phyloP scores from a whole-genome alignment of 2,329 filamentous ascomycete species.

The Beauveria medogensis region DNA sequence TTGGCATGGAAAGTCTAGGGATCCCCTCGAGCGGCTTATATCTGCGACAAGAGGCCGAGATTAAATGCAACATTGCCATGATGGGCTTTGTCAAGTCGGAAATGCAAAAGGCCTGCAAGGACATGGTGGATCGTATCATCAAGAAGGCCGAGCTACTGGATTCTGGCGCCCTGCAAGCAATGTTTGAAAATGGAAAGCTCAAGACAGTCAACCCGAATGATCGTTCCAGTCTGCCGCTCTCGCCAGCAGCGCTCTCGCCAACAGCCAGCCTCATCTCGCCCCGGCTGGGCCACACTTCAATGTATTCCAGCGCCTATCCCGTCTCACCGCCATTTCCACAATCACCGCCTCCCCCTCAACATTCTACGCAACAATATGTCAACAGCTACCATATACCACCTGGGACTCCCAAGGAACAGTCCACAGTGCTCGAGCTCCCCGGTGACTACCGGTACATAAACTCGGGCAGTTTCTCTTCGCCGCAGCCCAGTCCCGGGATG shows the following conservation, averaged over 20 bases:
- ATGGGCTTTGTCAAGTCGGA: slow-evolving; percentile 59
- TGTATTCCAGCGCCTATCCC: background rate
- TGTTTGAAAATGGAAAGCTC: slow-evolving; percentile 58
- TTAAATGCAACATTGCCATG: slow-evolving; percentile 60
- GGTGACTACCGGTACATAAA: slow-evolving; percentile 18
- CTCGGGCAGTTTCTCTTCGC: background rate
- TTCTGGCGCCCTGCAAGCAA: slow-evolving; percentile 55
- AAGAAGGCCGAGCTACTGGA: slow-evolving; percentile 65
- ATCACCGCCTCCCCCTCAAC: background rate
- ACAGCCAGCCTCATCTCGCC: background rate
- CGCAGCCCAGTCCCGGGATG: slow-evolving; percentile 2
- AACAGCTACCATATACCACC: background rate
- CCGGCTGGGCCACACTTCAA: slow-evolving; percentile 1
- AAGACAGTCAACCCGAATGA: slow-evolving; percentile 51
- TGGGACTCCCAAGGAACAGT: background rate
- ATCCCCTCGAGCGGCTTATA: slow-evolving; percentile 59
- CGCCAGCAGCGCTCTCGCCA: background rate
- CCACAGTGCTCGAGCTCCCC: slow-evolving; percentile 17
- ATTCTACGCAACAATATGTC: background rate
- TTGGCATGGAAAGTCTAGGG: slow-evolving; percentile 50
- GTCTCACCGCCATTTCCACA: background rate
- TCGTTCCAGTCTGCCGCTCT: slow-evolving; percentile 24
- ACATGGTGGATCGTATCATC: slow-evolving; percentile 60
- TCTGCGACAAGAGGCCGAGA: slow-evolving; percentile 62
- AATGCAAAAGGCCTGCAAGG: slow-evolving; percentile 54